phyloP scores from a whole-genome alignment of 2,329 filamentous ascomycete species.

The Emergomyces orientalis region DNA sequence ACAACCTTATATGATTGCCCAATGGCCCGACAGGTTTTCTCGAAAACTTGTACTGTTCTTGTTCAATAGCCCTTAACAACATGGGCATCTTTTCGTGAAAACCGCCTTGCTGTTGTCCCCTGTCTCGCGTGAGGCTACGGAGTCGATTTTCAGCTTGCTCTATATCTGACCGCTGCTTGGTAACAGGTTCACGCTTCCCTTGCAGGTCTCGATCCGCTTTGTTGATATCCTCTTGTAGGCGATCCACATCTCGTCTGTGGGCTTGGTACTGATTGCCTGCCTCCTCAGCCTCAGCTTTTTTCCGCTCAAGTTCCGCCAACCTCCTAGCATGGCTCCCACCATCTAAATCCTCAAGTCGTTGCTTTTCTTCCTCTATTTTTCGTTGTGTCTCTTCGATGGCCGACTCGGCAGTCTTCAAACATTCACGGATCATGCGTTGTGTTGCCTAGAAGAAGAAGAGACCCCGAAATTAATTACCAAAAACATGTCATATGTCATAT shows the following conservation, averaged over 20 bases:
- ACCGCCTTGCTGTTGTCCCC: slow-evolving; percentile 51
- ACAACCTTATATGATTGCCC: slow-evolving; percentile 65
- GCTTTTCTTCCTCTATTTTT: slow-evolving; percentile 41
- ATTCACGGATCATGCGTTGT: slow-evolving; percentile 55
- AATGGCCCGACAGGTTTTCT: slow-evolving; percentile 73
- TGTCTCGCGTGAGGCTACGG: slow-evolving; percentile 45
- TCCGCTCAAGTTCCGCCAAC: slow-evolving; percentile 49
- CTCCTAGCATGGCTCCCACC: slow-evolving; percentile 60
- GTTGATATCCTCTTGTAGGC: slow-evolving; percentile 29
- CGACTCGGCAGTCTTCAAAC: slow-evolving; percentile 46
- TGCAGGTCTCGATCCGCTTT: slow-evolving; percentile 27
- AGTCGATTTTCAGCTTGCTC: slow-evolving; percentile 44
- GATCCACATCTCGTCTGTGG: slow-evolving; percentile 30
- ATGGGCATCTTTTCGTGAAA: slow-evolving; percentile 55
- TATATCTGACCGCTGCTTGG: slow-evolving; percentile 47
- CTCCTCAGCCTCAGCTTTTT: slow-evolving; percentile 42
- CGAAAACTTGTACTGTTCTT: slow-evolving; percentile 55
- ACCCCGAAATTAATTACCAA: slow-evolving; percentile 10
- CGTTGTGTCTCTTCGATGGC: slow-evolving; percentile 34
- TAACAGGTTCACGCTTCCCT: slow-evolving; percentile 19
- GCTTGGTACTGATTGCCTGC: slow-evolving; percentile 36
- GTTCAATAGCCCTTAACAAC: slow-evolving; percentile 59
- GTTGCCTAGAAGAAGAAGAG: slow-evolving; percentile 40
- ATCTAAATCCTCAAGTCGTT: slow-evolving; percentile 56
- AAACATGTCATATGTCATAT: not conserved